Base-by-base conservation (phyloP, 73 alveolate species). In the Paramecium caudatum region DNA sequence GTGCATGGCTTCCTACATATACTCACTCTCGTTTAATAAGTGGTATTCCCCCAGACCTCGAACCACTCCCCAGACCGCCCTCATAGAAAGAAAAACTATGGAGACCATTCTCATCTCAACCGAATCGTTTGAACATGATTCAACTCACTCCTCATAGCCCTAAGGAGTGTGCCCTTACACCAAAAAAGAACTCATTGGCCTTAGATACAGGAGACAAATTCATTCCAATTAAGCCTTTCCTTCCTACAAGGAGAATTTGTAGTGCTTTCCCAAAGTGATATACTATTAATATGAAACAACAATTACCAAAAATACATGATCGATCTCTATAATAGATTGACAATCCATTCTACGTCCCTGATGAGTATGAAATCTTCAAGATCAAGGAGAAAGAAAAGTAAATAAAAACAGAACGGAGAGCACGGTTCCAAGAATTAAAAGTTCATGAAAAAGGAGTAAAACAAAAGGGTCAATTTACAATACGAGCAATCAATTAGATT, bases 291-390 rank as follows among this genome's bases (percentile, higher is more conserved):
- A 55, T 55, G 80, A 16, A 55, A 5, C 80, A 37, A 10, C 80
- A 68, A 33, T 33, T 68, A 34, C 84, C 84, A n/a, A 68, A 68
- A 68, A 68, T 68, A 17, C 61, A n/a, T 34, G 47, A 68, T 37
- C 25, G 50, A 68, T 68, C 47, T 3, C 15, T 37, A 13, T 55
- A 83, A 48, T 39, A 47, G 6, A 65, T 37, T 47, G 92, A 83
- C 34, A 83, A 83, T 83, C 92, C 92, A 16, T 83, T 83, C 82
- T 83, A 83, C 36, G 92, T 83, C 8, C 92, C 92, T 3, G 92
- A 83, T 55, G 92, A 83, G 37, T 83, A 83, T 32, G 92, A 83
- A 49, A 83, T 83, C 16, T 70, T 61, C 16, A 83, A 83, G 46
- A 48, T 83, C 86, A 83, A 83, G 36, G 92, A 83, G 37, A 70